Conservation (phyloP, 1,284 basidiomycete genomes). For the Neonothopanus nambi region DNA sequence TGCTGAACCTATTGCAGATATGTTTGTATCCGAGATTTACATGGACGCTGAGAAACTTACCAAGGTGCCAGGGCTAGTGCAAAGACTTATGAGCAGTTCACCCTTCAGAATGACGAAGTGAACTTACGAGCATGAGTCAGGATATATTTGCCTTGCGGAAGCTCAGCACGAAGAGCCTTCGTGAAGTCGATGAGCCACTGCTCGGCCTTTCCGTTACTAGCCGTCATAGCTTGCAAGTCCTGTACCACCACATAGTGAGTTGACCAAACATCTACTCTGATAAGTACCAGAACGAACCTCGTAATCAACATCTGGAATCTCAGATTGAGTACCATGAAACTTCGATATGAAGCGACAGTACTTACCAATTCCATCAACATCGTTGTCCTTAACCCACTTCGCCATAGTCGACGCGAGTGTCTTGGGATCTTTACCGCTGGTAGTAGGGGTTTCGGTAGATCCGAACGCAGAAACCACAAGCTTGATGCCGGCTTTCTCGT, state of each 20-base stretch:
- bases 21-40: background rate
- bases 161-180: slow-evolving; percentile 29
- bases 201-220: slow-evolving; percentile 36
- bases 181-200: slow-evolving; percentile 46
- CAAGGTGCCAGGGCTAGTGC: slow-evolving; percentile 50
- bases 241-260: slow-evolving; percentile 20
- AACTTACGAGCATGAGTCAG: slow-evolving; percentile 38
- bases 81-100: background rate
- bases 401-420: slow-evolving; percentile 43
- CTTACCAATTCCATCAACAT: slow-evolving; percentile 49
- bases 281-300: slow-evolving; percentile 37
- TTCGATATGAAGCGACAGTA: background rate
- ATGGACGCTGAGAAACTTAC: slow-evolving; percentile 26
- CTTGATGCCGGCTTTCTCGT: slow-evolving; percentile 46
- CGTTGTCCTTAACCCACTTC: slow-evolving; percentile 47
- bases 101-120: background rate
- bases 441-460: slow-evolving; percentile 51
- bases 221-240: slow-evolving; percentile 49
- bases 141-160: slow-evolving; percentile 34
- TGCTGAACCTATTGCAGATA: slow-evolving; percentile 51
- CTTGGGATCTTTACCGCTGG: slow-evolving; percentile 33
- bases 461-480: slow-evolving; percentile 52
- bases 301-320: slow-evolving; percentile 45
- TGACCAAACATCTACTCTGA: no score
- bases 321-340: background rate